These are phyloP conservation scores for Torulaspora delbrueckii DNA, from an alignment of 805 yeast species.

Conservation along the genomic window DNA sequence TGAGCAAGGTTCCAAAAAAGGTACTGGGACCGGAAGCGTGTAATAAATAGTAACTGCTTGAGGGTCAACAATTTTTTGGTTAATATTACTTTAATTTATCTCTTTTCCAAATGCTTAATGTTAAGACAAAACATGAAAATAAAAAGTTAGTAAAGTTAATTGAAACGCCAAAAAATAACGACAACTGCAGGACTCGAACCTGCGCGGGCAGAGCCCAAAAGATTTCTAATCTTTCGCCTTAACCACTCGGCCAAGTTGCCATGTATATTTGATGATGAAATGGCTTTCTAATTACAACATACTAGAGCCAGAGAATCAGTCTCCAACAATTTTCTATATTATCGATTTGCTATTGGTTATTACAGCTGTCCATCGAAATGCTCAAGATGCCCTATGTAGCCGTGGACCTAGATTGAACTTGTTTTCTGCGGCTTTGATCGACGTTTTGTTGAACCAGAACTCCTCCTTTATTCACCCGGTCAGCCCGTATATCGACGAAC, in stretches of 20 bases:
- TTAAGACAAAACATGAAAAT: background rate
- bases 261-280: background rate
- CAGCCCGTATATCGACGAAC: background rate
- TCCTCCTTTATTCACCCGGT: no score
- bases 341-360: no score
- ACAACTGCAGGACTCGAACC: slow-evolving; percentile 67
- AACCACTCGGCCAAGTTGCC: slow-evolving; percentile 58
- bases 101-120: background rate
- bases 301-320: no score
- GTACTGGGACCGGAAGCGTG: background rate
- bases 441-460: no score
- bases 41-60: background rate
- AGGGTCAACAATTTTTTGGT: background rate
- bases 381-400: no score
- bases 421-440: no score
- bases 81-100: no score
- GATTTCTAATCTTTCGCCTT: slow-evolving; percentile 57
- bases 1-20: background rate
- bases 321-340: no score
- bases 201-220: slow-evolving; percentile 52
- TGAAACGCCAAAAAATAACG: slow-evolving; percentile 36
- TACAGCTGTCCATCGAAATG: no score
- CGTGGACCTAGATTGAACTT: no score
- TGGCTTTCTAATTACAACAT: background rate
- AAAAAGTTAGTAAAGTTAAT: no score